These are phyloP conservation scores for Manihot esculenta DNA, from an alignment of 441 rosid genomes.

Conservation along the genomic window DNA sequence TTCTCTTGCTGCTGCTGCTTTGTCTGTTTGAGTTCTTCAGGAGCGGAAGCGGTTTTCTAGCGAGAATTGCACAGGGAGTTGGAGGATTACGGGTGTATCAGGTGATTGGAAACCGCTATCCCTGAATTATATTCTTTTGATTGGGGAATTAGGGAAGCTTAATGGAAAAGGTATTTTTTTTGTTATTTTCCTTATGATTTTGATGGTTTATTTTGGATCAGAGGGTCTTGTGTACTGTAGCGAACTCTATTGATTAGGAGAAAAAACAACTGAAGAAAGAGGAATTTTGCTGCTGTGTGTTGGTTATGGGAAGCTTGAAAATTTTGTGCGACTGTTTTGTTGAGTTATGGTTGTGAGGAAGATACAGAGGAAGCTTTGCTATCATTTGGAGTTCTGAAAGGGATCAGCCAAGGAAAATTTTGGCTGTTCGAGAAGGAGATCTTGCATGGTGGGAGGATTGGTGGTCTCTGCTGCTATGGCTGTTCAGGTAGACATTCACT, in stretches of 20 bases:
- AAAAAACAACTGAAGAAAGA: neutral
- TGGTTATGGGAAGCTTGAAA: neutral
- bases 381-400: constrained; percentile 6
- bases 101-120: neutral
- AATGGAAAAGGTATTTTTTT: no score
- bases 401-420: neutral
- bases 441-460: constrained; percentile 24
- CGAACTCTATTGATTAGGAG: neutral
- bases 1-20: neutral
- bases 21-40: neutral
- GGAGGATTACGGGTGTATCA: neutral
- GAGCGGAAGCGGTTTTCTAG: neutral
- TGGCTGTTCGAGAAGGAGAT: constrained; percentile 12
- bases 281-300: neutral
- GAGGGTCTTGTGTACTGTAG: neutral
- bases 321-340: neutral
- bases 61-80: neutral
- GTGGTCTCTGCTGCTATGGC: constrained; percentile 43
- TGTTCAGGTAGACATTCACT: constrained; percentile 40
- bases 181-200: neutral
- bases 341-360: constrained; percentile 1
- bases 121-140: neutral
- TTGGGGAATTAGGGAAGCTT: neutral
- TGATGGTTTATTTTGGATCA: constrained; percentile 11
- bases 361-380: neutral